Conservation (phyloP, 2,329 filamentous ascomycete genomes). For the Blastomyces parvus region DNA sequence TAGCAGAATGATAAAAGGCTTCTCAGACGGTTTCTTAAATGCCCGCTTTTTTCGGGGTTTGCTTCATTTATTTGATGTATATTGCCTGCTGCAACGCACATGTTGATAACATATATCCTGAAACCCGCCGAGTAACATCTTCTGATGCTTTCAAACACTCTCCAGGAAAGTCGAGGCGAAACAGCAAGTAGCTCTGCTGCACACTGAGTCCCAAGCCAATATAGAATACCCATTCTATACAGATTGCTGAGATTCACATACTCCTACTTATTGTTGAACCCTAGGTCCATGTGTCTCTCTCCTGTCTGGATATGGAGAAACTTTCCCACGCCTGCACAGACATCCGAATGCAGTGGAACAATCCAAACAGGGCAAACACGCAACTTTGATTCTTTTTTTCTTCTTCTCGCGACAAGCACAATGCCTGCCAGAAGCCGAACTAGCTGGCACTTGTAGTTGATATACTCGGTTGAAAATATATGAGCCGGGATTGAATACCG, state of each 20-base stretch:
- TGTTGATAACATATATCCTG: background rate
- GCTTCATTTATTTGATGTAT: background rate
- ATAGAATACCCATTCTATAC: background rate
- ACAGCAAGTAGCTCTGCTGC: background rate
- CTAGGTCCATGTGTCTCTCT: background rate
- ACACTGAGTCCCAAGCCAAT: background rate
- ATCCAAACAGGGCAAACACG: background rate
- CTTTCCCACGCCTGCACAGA: background rate
- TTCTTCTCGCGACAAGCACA: background rate
- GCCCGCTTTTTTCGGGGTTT: background rate
- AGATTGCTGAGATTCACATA: background rate
- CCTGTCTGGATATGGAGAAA: background rate
- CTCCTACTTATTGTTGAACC: background rate
- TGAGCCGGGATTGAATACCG: background rate
- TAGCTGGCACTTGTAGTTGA: background rate
- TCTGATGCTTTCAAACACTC: background rate
- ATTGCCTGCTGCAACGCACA: background rate
- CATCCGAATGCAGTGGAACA: background rate
- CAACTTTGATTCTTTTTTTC: background rate
- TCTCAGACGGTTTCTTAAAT: background rate
- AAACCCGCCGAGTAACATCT: background rate
- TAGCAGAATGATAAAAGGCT: background rate
- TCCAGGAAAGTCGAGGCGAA: background rate
- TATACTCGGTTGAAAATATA: background rate
- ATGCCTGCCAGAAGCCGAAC: background rate